A percentile compares a stretch with the other conserved stretches of the same genome.
These are phyloP conservation scores for Ophiocytium majus DNA, from an alignment of 352 stramenopile species.

Conservation along the genomic window DNA sequence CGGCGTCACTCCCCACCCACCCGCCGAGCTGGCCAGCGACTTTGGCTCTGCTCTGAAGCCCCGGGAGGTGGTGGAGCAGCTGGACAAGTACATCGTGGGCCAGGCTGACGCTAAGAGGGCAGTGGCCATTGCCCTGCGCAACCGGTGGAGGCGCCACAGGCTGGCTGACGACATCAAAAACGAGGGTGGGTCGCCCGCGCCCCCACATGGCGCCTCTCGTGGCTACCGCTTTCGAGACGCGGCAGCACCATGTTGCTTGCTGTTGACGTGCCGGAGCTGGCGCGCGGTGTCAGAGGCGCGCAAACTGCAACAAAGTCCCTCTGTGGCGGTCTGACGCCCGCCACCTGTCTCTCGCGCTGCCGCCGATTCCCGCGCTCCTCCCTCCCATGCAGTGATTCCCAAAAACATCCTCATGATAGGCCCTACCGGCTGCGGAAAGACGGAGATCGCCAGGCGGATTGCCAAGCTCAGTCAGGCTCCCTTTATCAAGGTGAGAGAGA, in stretches of 20 bases:
- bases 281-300: too few relatives aligned
- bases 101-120: constrained; percentile 94
- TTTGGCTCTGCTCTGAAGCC: constrained; percentile 53
- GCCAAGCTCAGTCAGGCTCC: constrained; percentile 93
- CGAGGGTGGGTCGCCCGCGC: too few relatives aligned
- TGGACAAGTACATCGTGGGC: constrained; percentile 58
- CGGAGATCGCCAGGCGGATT: constrained; percentile 93
- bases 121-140: constrained; percentile 95
- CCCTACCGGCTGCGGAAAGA: constrained; percentile 94
- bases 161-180: constrained; percentile 61
- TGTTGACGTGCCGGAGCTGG: too few relatives aligned
- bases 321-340: too few relatives aligned
- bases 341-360: not conserved
- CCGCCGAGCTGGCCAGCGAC: constrained; percentile 2
- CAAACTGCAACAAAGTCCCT: too few relatives aligned
- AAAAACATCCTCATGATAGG: constrained; percentile 99
- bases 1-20: not conserved
- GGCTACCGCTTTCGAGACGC: too few relatives aligned
- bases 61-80: constrained; percentile 52
- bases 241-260: too few relatives aligned
- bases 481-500: constrained; percentile 90
- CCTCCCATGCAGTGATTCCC: too few relatives aligned
- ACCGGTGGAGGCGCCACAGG: constrained; percentile 93
- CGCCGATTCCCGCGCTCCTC: constrained; percentile 36
- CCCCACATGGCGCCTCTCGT: too few relatives aligned